A percentile compares a stretch with the other conserved stretches of the same genome.
Evolutionary conservation across 495 filamentous ascomycete genomes (phyloP).

Genomic region (Xylaria telfairii): DNA sequence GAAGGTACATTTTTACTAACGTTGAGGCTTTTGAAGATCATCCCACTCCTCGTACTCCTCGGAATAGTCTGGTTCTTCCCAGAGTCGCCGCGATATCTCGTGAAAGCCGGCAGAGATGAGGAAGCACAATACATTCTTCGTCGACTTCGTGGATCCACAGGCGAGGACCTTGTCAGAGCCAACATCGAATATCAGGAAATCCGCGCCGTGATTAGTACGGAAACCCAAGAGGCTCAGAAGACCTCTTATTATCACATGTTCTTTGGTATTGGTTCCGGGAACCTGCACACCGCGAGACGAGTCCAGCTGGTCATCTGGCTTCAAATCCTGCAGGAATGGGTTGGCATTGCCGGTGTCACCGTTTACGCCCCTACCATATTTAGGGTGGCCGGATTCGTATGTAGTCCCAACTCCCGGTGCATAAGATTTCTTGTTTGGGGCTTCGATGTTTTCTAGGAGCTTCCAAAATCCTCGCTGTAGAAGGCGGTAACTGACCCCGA

Average conservation of each 20-base stretch:
- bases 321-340: conserved; percentile 77
- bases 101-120: conserved; percentile 65
- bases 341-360: conserved; percentile 74
- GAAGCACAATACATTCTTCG: conserved; percentile 68
- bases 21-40: conserved; percentile 44
- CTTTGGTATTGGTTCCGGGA: conserved; percentile 66
- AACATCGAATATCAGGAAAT: conserved; percentile 71
- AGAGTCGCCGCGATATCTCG: conserved; percentile 70
- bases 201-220: conserved; percentile 52
- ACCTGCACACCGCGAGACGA: conserved; percentile 68
- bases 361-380: conserved; percentile 72
- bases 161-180: conserved; percentile 59
- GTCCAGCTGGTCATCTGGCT: conserved; percentile 75
- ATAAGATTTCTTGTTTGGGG: too few relatives aligned
- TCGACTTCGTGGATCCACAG: conserved; percentile 63
- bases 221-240: conserved; percentile 59
- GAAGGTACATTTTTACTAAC: neutral
- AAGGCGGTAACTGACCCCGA: too few relatives aligned
- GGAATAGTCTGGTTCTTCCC: conserved; percentile 65
- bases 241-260: conserved; percentile 68
- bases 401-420: too few relatives aligned
- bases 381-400: conserved; percentile 68
- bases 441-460: too few relatives aligned
- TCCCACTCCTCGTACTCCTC: conserved; percentile 63
- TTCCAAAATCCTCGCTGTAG: too few relatives aligned